phyloP scores from a whole-genome alignment of 768 basidiomycete genomes.

The Nevesoporus exiguus region DNA sequence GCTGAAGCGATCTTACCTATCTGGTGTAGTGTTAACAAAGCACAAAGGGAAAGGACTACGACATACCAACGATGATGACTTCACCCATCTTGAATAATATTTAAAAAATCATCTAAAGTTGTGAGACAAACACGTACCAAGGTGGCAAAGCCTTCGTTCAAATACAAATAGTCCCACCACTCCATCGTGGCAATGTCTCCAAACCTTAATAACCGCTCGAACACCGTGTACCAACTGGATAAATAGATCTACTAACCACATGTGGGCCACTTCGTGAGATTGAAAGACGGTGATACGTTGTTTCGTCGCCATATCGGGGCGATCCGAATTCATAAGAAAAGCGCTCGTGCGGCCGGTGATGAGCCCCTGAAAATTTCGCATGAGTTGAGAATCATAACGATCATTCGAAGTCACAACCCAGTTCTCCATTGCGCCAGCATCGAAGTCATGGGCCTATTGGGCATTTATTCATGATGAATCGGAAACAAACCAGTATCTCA shows the following conservation, averaged over 20 bases:
- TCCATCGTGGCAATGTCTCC: slow-evolving; percentile 93
- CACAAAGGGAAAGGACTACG: background rate
- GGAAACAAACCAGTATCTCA: slow-evolving; percentile 30
- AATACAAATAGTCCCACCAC: slow-evolving; percentile 86
- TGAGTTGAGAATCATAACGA: slow-evolving; percentile 2
- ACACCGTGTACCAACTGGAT: background rate
- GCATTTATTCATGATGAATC: background rate
- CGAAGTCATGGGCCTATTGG: slow-evolving; percentile 75
- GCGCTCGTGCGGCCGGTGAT: slow-evolving; percentile 86
- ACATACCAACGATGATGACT: slow-evolving; percentile 72
- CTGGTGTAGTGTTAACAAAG: slow-evolving; percentile 32
- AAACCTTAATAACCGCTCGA: slow-evolving; percentile 49
- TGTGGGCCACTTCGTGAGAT: slow-evolving; percentile 84
- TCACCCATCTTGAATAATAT: slow-evolving; percentile 67
- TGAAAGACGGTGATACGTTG: slow-evolving; percentile 76
- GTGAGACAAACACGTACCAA: slow-evolving; percentile 47
- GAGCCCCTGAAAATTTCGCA: slow-evolving; percentile 49
- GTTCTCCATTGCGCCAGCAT: slow-evolving; percentile 92
- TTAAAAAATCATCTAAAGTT: background rate
- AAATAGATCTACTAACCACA: slow-evolving; percentile 50
- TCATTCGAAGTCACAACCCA: slow-evolving; percentile 44
- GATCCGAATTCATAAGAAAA: slow-evolving; percentile 76
- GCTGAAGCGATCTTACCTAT: slow-evolving; percentile 44
- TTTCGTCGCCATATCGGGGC: slow-evolving; percentile 66
- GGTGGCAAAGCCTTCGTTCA: slow-evolving; percentile 89